Base-by-base conservation (phyloP, 345 rosid species). In the Acer campestre region DNA sequence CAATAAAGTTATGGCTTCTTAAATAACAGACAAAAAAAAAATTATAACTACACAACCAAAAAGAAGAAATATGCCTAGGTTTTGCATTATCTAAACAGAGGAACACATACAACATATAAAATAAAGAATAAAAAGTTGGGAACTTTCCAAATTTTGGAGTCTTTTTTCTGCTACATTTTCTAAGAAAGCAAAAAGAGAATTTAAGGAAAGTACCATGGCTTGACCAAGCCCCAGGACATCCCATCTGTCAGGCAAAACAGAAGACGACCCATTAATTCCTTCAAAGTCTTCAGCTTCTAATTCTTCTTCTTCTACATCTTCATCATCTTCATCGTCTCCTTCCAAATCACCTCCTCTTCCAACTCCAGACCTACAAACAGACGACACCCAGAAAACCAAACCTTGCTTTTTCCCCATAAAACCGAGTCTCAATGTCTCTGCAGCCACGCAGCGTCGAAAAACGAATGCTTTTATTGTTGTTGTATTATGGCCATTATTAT, bases 221-320 rank as follows among this genome's bases (percentile, higher is more conserved):
- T 95, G 99, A 73, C 99, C 96, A 67, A 95, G 97, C 71, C 98
- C 99, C 61, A 95, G 78, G 75, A 92, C 97, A 87, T 95, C 96
- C 96, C 95, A 93, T 85, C 90, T 87, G 61, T 90, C 96, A 67
- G 97, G 95, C 72, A 90, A 80, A 69, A 75, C 77, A 76, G 83
- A 81, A 73, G 81, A 49, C 9, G 89, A 68, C 72, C 55, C 35
- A 71, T 61, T 49, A 27, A 9, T 62, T 58, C 18, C 84, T 6
- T 44, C 84, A 29, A 74, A 70, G 1, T 80, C 83, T 3, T 62
- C 81, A 0, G 80, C 91, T 0, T 82, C 88, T 0, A 82, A 94
- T 27, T 84, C 88, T 7, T 68, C 87, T 0, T 82, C 85, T 9
- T 75, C 86, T 0, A 80, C 88, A 5, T 82, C 87, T 42, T 83